Evolutionary conservation across 2,329 filamentous ascomycete species (phyloP).

Genomic region (Claviceps paspali): DNA sequence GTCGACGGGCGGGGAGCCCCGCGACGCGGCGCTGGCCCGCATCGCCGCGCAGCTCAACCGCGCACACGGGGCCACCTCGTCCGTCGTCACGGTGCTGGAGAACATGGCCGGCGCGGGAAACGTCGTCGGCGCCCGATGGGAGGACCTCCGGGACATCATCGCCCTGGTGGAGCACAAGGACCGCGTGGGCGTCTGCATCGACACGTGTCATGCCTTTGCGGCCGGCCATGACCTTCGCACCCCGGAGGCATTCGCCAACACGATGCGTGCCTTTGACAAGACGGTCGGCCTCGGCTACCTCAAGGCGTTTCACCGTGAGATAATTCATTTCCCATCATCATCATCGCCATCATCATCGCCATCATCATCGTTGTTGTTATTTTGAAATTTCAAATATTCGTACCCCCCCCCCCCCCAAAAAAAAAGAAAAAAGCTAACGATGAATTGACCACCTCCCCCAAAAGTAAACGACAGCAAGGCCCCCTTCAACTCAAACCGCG

Average conservation of each 20-base stretch:
- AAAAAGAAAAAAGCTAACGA: no score
- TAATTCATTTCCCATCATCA: no score
- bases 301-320: conserved; percentile 57
- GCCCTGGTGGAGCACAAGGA: conserved; percentile 61
- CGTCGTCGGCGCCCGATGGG: conserved; percentile 70
- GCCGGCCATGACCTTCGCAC: conserved; percentile 81
- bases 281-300: conserved; percentile 68
- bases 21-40: conserved; percentile 55
- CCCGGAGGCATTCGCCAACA: conserved; percentile 55
- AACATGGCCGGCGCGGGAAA: conserved; percentile 92
- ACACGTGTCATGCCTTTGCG: conserved; percentile 93
- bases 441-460: no score
- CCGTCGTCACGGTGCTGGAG: conserved; percentile 74
- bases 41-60: conserved; percentile 73
- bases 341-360: no score
- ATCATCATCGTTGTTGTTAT: no score
- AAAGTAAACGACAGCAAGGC: conserved; percentile 94
- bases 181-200: conserved; percentile 84
- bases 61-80: conserved; percentile 51
- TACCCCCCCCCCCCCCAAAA: no score
- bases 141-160: conserved; percentile 79
- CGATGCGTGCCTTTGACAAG: conserved; percentile 61
- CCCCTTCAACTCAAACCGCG: conserved; percentile 63
- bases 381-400: no score
- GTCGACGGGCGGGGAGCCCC: conserved; percentile 53